Base-by-base conservation (phyloP, 148 eudicot genomes). In the Diospyros lotus region DNA sequence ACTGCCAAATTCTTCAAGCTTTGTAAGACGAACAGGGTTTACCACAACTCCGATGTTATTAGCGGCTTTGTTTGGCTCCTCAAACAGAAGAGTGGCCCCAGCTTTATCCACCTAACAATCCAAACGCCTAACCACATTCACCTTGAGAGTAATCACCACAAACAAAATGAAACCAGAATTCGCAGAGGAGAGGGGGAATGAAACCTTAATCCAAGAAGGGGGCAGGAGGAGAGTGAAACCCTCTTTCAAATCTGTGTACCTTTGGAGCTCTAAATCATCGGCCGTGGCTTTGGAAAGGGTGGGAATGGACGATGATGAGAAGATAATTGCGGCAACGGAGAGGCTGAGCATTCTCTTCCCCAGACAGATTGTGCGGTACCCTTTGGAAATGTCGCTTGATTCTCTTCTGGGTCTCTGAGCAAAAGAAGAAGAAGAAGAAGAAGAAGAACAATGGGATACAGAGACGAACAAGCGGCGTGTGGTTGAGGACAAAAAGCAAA, bases 11-110 rank as follows among this genome's bases (percentile, higher is more conserved):
- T 94, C 92, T 28, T 72, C 79, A 14, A 94, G 86, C 53, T 75
- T 86, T 1, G 85, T 71, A 58, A 94, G 86, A 28, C 89, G 85
- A 76, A 92, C 94, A 38, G 98, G 98, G 85, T 40, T 85, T 58
- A 94, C 97, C 46, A 94, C 97, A 12, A 94, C 87, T 10, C 98
- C 97, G 1, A 94, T 75, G 85, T 85, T 94, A 81, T 94, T 94
- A 42, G 88, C 79, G 18, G 86, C 84, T 76, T 90, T 91, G 64
- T 77, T 81, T 75, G 82, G 79, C 81, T 94, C 97, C 86, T 94
- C 91, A 76, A 94, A 92, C 69, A 94, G 76, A 68, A 77, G 87
- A 45, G 89, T 94, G 0, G 98, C 98, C 69, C 98, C 98, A 58
- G 98, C 90, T 87, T 94, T 94, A 58, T 94, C 95, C 64, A 90